These are phyloP conservation scores for Phialophora tarda DNA, from an alignment of 2,329 filamentous ascomycete genomes.

Conservation along the genomic window DNA sequence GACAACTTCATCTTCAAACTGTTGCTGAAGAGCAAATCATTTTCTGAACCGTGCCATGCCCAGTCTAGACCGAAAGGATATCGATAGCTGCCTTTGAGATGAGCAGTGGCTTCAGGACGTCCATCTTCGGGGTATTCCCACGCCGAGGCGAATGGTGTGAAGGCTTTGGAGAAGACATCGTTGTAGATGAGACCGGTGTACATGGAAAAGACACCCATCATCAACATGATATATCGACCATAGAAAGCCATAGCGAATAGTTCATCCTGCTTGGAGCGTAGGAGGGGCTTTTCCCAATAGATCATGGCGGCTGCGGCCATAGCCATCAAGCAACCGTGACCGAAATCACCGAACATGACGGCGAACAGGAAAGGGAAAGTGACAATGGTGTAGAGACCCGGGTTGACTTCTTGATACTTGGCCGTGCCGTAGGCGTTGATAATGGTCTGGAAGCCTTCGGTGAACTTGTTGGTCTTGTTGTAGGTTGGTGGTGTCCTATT, in stretches of 20 bases:
- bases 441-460: constrained; percentile 97
- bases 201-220: constrained; percentile 97
- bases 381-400: constrained; percentile 90
- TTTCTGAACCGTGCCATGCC: constrained; percentile 96
- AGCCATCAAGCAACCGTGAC: constrained; percentile 90
- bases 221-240: constrained; percentile 95
- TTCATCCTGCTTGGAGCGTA: constrained; percentile 89
- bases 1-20: constrained; percentile 99
- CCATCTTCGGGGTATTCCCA: constrained; percentile 84
- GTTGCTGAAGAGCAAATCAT: constrained; percentile 94
- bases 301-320: constrained; percentile 88
- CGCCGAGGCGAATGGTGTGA: constrained; percentile 85
- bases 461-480: constrained; percentile 98
- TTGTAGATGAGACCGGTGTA: constrained; percentile 98
- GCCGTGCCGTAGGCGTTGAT: constrained; percentile 98
- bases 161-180: constrained; percentile 91
- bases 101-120: constrained; percentile 68
- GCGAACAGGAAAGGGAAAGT: constrained; percentile 99
- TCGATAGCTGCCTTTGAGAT: constrained; percentile 74
- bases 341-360: constrained; percentile 99
- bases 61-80: constrained; percentile 97
- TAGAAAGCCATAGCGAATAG: constrained; percentile 99
- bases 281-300: constrained; percentile 86
- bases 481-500: constrained; percentile 98
- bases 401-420: constrained; percentile 97